Evolutionary conservation across 139 green algal species (phyloP).

Genomic region (Diplosphaera chodatii): DNA sequence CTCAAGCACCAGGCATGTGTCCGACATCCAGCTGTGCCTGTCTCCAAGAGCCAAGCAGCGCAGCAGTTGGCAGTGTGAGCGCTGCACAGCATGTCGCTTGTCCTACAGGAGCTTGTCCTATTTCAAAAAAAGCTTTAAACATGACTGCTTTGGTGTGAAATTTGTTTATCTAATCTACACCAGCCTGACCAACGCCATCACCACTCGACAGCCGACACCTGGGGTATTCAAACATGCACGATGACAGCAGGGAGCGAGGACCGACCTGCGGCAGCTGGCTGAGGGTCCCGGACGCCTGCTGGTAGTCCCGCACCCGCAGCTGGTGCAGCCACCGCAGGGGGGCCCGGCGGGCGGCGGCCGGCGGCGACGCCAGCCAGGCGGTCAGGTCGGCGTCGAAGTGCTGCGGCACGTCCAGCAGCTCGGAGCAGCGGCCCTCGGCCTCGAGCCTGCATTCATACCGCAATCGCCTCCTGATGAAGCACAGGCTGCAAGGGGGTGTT

Average conservation of each 20-base stretch:
- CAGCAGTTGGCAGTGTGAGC: no score
- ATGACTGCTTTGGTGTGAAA: no score
- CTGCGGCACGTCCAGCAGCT: slow-evolving; percentile 17
- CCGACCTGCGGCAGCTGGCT: background rate
- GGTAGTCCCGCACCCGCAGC: slow-evolving; percentile 8
- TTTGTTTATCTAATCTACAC: no score
- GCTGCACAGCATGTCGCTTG: no score
- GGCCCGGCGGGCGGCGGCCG: background rate
- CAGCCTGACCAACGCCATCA: no score
- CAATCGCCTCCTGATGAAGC: no score
- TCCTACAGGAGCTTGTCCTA: no score
- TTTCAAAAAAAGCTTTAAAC: no score
- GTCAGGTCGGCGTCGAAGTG: background rate
- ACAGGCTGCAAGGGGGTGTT: no score
- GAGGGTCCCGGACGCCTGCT: slow-evolving; percentile 1
- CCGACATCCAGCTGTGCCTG: no score
- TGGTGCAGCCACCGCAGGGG: slow-evolving; percentile 15
- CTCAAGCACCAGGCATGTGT: background rate
- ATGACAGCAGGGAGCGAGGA: background rate
- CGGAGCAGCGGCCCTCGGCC: background rate
- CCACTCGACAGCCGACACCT: no score
- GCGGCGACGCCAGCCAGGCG: background rate
- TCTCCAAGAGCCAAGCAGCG: no score
- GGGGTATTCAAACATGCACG: background rate
- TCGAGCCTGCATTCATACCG: slow-evolving; percentile 6